Conservation (phyloP, 768 basidiomycete species). For the Tylopilus rubrobrunneus region DNA sequence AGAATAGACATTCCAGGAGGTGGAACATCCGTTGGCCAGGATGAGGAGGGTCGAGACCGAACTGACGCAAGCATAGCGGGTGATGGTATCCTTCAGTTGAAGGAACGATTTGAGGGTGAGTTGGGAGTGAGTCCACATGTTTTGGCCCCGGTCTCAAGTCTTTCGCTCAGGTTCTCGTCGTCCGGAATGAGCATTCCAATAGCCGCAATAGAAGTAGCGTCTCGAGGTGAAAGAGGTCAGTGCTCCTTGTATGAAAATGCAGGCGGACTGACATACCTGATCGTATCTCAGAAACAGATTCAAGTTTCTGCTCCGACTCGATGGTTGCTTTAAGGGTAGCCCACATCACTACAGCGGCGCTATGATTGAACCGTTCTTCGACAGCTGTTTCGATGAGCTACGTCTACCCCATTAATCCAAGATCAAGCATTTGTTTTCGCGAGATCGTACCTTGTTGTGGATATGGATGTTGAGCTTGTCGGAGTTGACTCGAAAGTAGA, state of each 20-base stretch:
- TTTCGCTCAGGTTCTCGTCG: slow-evolving; percentile 53
- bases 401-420: slow-evolving; percentile 14
- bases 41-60: slow-evolving; percentile 24
- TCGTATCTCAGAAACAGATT: slow-evolving; percentile 53
- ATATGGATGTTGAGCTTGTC: too few relatives aligned
- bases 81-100: too few relatives aligned
- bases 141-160: slow-evolving; percentile 58
- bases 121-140: too few relatives aligned
- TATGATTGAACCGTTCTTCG: slow-evolving; percentile 74
- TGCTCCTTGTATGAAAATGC: background rate
- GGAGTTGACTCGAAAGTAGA: too few relatives aligned
- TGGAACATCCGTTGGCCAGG: slow-evolving; percentile 57
- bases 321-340: slow-evolving; percentile 72
- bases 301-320: slow-evolving; percentile 60
- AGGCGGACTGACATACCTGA: slow-evolving; percentile 45
- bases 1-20: slow-evolving; percentile 61
- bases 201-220: slow-evolving; percentile 61
- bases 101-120: too few relatives aligned
- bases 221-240: slow-evolving; percentile 33
- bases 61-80: slow-evolving; percentile 37
- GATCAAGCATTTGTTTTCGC: background rate
- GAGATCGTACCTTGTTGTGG: slow-evolving; percentile 67
- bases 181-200: slow-evolving; percentile 63
- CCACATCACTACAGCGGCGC: slow-evolving; percentile 66
- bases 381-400: too few relatives aligned